These are phyloP conservation scores for Plasmodium gonderi DNA, from an alignment of 169 alveolate genomes.

Conservation along the genomic window DNA sequence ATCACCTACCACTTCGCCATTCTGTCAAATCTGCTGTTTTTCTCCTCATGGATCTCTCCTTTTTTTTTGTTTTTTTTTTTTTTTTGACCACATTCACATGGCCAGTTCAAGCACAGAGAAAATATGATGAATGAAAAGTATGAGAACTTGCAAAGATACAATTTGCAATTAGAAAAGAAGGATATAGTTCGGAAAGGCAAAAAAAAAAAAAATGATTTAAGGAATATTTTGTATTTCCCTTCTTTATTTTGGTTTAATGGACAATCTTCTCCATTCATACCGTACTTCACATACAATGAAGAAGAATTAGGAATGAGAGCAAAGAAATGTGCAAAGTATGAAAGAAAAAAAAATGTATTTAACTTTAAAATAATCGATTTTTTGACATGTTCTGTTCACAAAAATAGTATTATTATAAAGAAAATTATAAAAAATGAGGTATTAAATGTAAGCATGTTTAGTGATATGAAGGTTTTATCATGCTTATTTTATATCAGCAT, in stretches of 20 bases:
- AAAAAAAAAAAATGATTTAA: conserved; percentile 54
- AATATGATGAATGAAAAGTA: conserved; percentile 25
- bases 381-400: conserved; percentile 51
- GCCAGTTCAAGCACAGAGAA: not conserved
- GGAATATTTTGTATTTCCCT: conserved; percentile 60
- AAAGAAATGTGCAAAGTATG: not conserved
- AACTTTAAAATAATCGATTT: conserved; percentile 11
- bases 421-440: conserved; percentile 62
- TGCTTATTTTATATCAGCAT: conserved; percentile 45
- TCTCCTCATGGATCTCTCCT: too few species aligned
- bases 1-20: not conserved
- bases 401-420: conserved; percentile 50
- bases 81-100: not conserved
- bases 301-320: not conserved
- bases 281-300: conserved; percentile 7
- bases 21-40: too few species aligned
- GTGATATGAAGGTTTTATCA: conserved; percentile 49
- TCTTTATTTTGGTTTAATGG: conserved; percentile 70
- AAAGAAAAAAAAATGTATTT: not conserved
- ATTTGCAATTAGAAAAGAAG: conserved; percentile 6
- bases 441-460: conserved; percentile 40
- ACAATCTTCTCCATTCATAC: conserved; percentile 22
- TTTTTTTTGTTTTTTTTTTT: not conserved
- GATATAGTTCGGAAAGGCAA: conserved; percentile 19
- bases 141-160: conserved; percentile 21